phyloP scores from a whole-genome alignment of 116 monocot genomes.

The Thalassia testudinum region DNA sequence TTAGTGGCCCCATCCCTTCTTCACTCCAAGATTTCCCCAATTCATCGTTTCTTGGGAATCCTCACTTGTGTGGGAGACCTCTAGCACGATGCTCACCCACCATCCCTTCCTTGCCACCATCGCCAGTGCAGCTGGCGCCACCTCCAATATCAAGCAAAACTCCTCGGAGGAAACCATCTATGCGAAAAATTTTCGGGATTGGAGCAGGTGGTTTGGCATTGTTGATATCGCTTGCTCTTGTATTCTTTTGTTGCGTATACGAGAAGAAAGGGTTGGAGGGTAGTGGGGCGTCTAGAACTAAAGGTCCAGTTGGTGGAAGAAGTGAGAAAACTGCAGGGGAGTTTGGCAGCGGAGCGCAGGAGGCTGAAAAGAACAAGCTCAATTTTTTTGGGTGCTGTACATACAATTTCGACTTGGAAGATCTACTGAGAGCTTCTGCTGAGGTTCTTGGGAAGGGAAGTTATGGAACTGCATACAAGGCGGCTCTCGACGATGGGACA shows the following conservation, averaged over 20 bases:
- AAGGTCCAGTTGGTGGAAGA: slow-evolving; percentile 33
- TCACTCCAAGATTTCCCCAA: slow-evolving; percentile 47
- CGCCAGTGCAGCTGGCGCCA: neutral
- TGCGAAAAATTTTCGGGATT: slow-evolving; percentile 36
- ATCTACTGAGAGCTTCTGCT: slow-evolving; percentile 89
- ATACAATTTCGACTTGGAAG: slow-evolving; percentile 85
- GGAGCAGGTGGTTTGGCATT: slow-evolving; percentile 29
- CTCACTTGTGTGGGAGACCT: slow-evolving; percentile 56
- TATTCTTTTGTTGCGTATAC: too few species aligned
- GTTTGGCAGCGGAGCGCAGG: slow-evolving; percentile 71
- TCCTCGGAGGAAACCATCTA: slow-evolving; percentile 41
- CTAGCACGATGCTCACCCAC: slow-evolving; percentile 6
- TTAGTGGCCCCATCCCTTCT: slow-evolving; percentile 57
- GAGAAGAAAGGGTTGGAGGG: slow-evolving; percentile 1
- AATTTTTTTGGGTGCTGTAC: slow-evolving; percentile 77
- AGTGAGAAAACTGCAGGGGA: slow-evolving; percentile 56
- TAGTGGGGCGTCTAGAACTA: slow-evolving; percentile 23
- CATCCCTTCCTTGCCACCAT: neutral
- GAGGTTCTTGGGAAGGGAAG: slow-evolving; percentile 97
- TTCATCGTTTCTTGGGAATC: slow-evolving; percentile 57
- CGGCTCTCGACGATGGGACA: slow-evolving; percentile 87
- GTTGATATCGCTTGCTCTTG: slow-evolving; percentile 2
- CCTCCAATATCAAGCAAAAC: slow-evolving; percentile 7
- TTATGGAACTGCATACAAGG: slow-evolving; percentile 91
- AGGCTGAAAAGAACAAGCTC: slow-evolving; percentile 79